Evolutionary conservation across 1,284 basidiomycete species (phyloP), one percentile per base, ranked within the genome.

Genomic region (Ceratobasidium sp.): DNA sequence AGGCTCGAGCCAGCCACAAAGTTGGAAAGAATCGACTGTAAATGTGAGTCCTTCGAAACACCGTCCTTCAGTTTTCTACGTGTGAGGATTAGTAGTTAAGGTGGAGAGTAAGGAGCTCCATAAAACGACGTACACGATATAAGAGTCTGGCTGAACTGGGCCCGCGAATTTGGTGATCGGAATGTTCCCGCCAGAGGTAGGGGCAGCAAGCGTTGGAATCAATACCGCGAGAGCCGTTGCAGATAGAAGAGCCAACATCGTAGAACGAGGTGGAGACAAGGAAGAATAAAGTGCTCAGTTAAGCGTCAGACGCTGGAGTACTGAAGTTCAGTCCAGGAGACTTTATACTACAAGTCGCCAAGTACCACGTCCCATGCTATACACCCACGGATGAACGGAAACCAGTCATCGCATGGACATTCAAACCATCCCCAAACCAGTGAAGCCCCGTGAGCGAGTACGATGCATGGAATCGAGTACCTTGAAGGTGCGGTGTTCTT

Each of bases 111-210:
- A 33, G 33, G 33, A 33, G 33, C 33, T n/a, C 26, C 42, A 20
- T 68, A 33, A 40, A 26, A 61, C 12, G n/a, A 61, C 69, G 17
- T 38, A 71, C 69, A 71, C 61, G 38, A 78, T 78, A 52, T 78
- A 78, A 10, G 69, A 67, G 50, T 78, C 56, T 5, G 54, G 46
- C 44, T 74, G 50, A 46, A 64, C 71, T 12, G 69, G 62, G 12
- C 77, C 77, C 10, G 48, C 52, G 9, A 54, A 38, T 28, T 67
- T 73, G 10, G 50, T 59, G 46, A 78, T 26, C 1, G 69, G 61
- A 38, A 59, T 48, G n/a, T 33, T 46, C 2, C 15, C 42, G 9
- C 15, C 33, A n/a, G 42, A 20, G 26, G 77, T 50, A 15, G 77
- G 62, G 0, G 57, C 77, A 44, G 44, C 77, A n/a, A 66, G 48